phyloP scores from a whole-genome alignment of 176 grass and related monocot genomes.

The Triticum turgidum region DNA sequence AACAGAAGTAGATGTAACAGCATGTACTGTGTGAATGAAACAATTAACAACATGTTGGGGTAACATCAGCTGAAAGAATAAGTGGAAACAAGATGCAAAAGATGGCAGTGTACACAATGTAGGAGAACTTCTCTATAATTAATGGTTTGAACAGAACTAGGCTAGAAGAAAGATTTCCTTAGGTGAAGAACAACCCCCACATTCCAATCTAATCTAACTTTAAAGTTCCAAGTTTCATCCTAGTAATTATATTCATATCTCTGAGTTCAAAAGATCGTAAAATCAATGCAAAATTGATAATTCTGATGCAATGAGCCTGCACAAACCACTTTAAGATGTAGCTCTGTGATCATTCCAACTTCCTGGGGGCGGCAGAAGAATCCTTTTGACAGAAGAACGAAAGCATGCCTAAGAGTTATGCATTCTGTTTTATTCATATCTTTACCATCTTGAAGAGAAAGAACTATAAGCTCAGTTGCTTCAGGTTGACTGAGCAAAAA shows the following conservation, averaged over 20 bases:
- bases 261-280: neutral
- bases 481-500: constrained; percentile 87
- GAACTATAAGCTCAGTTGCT: constrained; percentile 86
- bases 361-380: constrained; percentile 92
- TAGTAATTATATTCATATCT: neutral
- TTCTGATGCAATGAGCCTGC: constrained; percentile 12
- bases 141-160: neutral
- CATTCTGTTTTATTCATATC: constrained; percentile 77
- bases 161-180: neutral
- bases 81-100: neutral
- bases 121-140: neutral
- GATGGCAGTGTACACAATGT: neutral
- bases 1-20: constrained; percentile 9
- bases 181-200: neutral
- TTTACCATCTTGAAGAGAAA: constrained; percentile 80
- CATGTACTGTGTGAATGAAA: constrained; percentile 6
- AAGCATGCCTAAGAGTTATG: constrained; percentile 88
- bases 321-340: constrained; percentile 97
- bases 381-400: constrained; percentile 77
- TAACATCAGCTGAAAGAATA: constrained; percentile 19
- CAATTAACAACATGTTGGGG: neutral
- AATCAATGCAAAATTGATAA: constrained; percentile 7
- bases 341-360: constrained; percentile 80
- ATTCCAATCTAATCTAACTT: neutral
- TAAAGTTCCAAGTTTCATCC: constrained; percentile 5